These are phyloP conservation scores for Kodamaea restingae DNA, from an alignment of 805 yeast species.

Conservation along the genomic window DNA sequence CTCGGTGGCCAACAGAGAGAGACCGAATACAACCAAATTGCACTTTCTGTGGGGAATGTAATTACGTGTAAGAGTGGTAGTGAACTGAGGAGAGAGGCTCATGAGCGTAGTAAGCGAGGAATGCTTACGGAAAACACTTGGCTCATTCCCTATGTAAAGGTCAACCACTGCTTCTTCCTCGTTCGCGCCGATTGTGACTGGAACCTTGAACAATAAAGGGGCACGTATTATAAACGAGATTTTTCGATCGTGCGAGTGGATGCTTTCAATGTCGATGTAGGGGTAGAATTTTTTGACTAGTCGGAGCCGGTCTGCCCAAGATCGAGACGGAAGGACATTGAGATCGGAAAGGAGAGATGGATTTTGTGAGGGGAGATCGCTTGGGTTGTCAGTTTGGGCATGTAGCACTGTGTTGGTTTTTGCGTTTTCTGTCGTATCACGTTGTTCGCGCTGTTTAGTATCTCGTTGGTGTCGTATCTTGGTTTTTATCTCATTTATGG, in stretches of 20 bases:
- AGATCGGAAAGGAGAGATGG: conserved; percentile 8
- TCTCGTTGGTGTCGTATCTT: conserved; percentile 14
- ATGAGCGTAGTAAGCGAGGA: conserved; percentile 11
- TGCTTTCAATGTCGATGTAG: conserved; percentile 16
- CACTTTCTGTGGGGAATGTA: conserved; percentile 26
- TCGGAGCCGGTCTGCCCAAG: conserved; percentile 21
- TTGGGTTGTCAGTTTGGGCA: too few relatives aligned
- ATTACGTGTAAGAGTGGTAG: conserved; percentile 16
- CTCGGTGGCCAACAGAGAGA: conserved; percentile 28
- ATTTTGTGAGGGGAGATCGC: too few relatives aligned
- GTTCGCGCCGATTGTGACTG: conserved; percentile 12
- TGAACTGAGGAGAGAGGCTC: conserved; percentile 22
- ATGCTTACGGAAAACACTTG: not conserved
- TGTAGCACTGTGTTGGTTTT: too few relatives aligned
- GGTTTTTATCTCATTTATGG: conserved; percentile 16
- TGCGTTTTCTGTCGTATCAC: too few relatives aligned
- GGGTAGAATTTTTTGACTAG: conserved; percentile 25
- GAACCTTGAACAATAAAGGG: conserved; percentile 21
- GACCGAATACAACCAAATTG: conserved; percentile 27
- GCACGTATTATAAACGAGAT: conserved; percentile 15
- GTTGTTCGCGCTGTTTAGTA: conserved; percentile 7
- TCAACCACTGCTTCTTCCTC: conserved; percentile 5
- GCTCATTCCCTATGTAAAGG: not conserved
- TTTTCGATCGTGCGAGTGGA: conserved; percentile 13
- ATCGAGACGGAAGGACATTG: conserved; percentile 33